Evolutionary conservation across 768 basidiomycete genomes (phyloP), one percentile per base, ranked within the genome.

Genomic region (Termitomyces sp.): DNA sequence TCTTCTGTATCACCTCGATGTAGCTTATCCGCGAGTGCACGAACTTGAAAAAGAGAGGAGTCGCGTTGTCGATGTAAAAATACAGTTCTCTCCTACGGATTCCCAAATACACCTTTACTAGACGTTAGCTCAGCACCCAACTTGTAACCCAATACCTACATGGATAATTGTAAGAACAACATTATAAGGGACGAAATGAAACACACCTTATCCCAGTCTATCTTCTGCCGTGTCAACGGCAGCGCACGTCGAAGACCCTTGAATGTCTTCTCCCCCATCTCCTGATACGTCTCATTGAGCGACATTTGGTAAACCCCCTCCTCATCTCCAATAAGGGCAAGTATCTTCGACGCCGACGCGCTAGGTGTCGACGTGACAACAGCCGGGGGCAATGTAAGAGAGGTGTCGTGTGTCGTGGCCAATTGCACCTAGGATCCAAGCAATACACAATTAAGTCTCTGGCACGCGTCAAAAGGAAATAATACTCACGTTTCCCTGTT

Each of bases 191-290:
- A 52, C 52, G 13, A n/a, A 45, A 47, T 22, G 33, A 0, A 25
- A 41, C 74, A 11, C 53, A 90, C 92, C 79, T 87, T 92, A 58
- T 96, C 94, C 96, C 97, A 99, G 56, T 98, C 94, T 35, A 98
- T 70, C 70, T 98, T 98, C 66, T 92, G 90, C 61, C 92, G 80
- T 12, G 94, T 98, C 65, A 98, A 75, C 0, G 96, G 97, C 54
- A 99, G 71, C 1, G 94, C 94, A 35, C 97, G 81, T 61, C 97
- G 78, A 48, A 99, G 76, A 6, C 88, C 85, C 70, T 91, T 92
- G 81, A 98, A 98, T 0, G 90, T 89, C 72, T 92, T 94, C 64
- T 98, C 95, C 38, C 89, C 83, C 84, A 99, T 88, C 61, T 91
- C 86, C 39, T 86, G 84, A 65, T 98, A 97, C 15, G 89, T 80